Evolutionary conservation across 176 grass and related monocot genomes (phyloP), one percentile per base, ranked within the genome.

Genomic region (Phoenix dactylifera): DNA sequence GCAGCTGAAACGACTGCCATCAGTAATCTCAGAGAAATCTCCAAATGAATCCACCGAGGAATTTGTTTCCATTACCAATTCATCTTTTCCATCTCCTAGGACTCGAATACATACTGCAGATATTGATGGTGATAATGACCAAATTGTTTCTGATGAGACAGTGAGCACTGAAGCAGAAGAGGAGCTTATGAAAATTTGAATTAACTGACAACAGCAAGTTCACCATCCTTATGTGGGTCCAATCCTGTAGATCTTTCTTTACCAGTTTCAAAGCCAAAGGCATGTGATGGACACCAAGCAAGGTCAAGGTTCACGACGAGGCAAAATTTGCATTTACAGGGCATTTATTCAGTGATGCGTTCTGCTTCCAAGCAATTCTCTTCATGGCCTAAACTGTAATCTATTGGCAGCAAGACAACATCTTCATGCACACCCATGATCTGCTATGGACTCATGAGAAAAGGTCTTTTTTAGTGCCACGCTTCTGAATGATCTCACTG

Each of bases 1-100:
- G 23, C 84, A 92, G 26, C 59, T 98, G 30, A 92, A 91, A 66
- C 91, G 83, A 63, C 59, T 92, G 51, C 87, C 71, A 2, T 71
- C 74, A 54, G 76, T 77, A 50, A 62, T 80, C 12, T 51, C 56
- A 39, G 67, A 67, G 22, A 48, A 55, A 58, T 22, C 56, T 18
- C 29, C 51, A 54, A 55, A 77, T 24, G 74, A 69, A 20, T 17
- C 81, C 12, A 58, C 48, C 3, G 49, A 73, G 18, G 68, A 63
- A 50, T 84, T 98, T 50, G 59, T 89, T 81, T 39, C 70, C 52
- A 70, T 83, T 56, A 76, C 10, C 0, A 73, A 92, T 49, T 65
- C 51, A 16, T 64, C 52, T 15, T 75, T 98, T 48, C 84, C 87
- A 15, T 76, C 53, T 12, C 72, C 82, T 15, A 80, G 72, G 52